Conservation (phyloP, 2,329 filamentous ascomycete genomes). For the Cytospora piceae region DNA sequence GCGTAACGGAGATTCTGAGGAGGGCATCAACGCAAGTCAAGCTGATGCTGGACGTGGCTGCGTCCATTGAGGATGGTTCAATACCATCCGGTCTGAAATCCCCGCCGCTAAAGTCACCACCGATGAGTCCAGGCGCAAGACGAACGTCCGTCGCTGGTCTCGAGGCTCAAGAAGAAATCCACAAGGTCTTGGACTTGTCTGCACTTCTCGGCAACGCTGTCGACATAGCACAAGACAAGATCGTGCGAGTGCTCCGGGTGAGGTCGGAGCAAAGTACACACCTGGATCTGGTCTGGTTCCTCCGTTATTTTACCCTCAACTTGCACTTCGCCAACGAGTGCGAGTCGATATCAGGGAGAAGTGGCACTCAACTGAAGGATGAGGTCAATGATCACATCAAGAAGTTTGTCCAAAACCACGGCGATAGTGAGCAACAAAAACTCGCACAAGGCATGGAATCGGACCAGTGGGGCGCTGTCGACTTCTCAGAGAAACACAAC, state of each 20-base stretch:
- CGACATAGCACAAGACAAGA: conserved; percentile 77
- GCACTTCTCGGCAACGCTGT: conserved; percentile 80
- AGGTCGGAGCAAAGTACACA: conserved; percentile 73
- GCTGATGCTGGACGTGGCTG: conserved; percentile 91
- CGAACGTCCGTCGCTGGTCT: conserved; percentile 44
- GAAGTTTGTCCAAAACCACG: conserved; percentile 74
- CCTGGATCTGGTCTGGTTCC: conserved; percentile 69
- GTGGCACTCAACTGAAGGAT: conserved; percentile 74
- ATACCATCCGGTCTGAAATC: conserved; percentile 48
- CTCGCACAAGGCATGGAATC: conserved; percentile 78
- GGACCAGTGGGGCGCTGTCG: conserved; percentile 78
- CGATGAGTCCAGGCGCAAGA: conserved; percentile 54
- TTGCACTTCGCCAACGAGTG: conserved; percentile 85
- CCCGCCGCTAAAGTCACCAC: conserved; percentile 54
- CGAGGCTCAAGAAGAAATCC: conserved; percentile 73
- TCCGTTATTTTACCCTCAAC: conserved; percentile 83
- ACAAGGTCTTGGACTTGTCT: conserved; percentile 75
- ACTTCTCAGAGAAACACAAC: conserved; percentile 68
- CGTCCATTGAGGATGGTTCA: conserved; percentile 60
- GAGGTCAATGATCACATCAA: conserved; percentile 82
- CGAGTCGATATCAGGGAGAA: conserved; percentile 79
- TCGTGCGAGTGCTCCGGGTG: conserved; percentile 76
- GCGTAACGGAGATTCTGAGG: conserved; percentile 83
- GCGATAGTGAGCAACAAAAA: conserved; percentile 73
- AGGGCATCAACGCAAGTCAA: conserved; percentile 90